phyloP scores from a whole-genome alignment of 495 filamentous ascomycete species.

The Poronia punctata region DNA sequence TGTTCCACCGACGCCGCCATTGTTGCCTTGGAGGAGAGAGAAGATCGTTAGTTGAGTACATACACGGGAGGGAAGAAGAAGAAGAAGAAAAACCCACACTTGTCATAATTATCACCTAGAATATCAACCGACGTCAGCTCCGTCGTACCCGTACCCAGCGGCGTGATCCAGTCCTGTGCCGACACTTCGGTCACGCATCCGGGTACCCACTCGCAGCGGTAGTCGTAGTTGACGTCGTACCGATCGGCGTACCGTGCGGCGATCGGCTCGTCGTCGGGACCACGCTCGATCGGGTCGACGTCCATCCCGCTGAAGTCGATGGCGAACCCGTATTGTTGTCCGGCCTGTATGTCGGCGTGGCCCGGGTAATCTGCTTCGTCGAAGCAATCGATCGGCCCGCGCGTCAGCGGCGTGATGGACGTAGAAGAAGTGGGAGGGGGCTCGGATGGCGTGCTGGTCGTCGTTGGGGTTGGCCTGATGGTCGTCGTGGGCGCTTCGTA shows the following conservation, averaged over 20 bases:
- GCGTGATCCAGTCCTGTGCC: not conserved
- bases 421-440: not conserved
- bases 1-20: conserved; percentile 1
- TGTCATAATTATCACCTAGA: not conserved
- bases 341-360: conserved; percentile 1
- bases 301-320: not conserved
- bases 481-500: not conserved
- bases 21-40: not conserved
- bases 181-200: conserved; percentile 1
- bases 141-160: not conserved
- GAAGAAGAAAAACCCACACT: not conserved
- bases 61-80: not conserved
- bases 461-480: not conserved
- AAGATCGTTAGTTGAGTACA: not conserved
- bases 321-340: not conserved
- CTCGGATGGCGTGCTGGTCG: not conserved
- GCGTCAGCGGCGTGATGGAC: not conserved
- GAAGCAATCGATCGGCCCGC: conserved; percentile 1
- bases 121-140: not conserved
- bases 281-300: too few species aligned
- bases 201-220: not conserved
- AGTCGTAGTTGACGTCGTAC: conserved; percentile 2
- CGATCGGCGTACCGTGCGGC: not conserved
- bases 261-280: not conserved
- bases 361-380: conserved; percentile 1